Base-by-base conservation (phyloP, 2,329 filamentous ascomycete species). In the Clonostachys chloroleuca region DNA sequence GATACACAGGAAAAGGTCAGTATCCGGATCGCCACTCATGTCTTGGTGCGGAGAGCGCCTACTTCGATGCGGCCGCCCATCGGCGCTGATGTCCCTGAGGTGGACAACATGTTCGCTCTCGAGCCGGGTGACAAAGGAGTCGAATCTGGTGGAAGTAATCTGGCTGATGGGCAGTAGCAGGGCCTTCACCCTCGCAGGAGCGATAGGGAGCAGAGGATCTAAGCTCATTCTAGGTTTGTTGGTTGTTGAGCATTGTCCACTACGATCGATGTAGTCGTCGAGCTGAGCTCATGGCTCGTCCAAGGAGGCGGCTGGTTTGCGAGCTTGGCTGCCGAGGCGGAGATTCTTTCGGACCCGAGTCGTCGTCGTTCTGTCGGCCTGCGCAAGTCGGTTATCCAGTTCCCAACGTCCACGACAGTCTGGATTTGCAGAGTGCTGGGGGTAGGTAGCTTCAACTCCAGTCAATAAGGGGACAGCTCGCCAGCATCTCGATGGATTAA, bases 181-280 rank as follows among this genome's bases (percentile, higher is more conserved):
- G 52, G 87, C 89, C 73, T 89, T 88, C 63, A 97, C 83, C 78
- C 89, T 87, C 72, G 91, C 92, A 64, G 91, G 91, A 68, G 92
- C 88, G 73, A 92, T 84, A 68, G 92, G 91, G 66, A 92, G 87
- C 66, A 96, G 82, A 68, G 89, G 85, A 75, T 96, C 92, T 71
- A 88, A 79, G 73, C 81, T 86, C 91, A 95, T 95, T 64, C 71
- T 86, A 76, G 68, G 71, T 76, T 72, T 63, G 64, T 67, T 49
- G 12, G 44, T 43, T 39, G 30, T 48, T 30, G 16, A 48, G 37
- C 47, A 48, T 48, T 13, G 42, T 48, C 47, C 41, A 30, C 24
- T 30, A 30, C 24, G 24, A 30, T 30, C 24, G 24, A 30, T 30
- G 24, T 30, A 30, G 24, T 30, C 24, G 24, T 30, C 24, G 24